Conservation (phyloP, 2,329 filamentous ascomycete species). For the Leptoxyphium fumago region DNA sequence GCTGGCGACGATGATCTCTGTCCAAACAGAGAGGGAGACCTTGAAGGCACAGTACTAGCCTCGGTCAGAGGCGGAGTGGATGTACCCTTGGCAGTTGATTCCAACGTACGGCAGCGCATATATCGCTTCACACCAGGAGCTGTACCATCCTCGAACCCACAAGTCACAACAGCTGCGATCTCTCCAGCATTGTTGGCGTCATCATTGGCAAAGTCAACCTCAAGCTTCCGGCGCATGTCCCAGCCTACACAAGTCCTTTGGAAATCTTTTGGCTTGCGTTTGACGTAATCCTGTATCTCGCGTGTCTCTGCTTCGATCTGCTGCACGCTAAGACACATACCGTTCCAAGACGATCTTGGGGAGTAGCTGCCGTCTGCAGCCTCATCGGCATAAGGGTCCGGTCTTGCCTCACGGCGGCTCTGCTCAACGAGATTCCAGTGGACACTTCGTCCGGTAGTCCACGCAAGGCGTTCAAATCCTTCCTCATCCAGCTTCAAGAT, state of each 20-base stretch:
- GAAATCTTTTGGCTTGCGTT: constrained; percentile 62
- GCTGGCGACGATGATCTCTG: constrained; percentile 24
- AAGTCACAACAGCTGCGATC: constrained; percentile 56
- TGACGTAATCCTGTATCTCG: constrained; percentile 66
- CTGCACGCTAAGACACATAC: constrained; percentile 53
- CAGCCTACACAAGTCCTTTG: constrained; percentile 65
- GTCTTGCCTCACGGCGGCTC: constrained; percentile 55
- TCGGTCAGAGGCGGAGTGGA: constrained; percentile 15
- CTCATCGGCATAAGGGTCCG: constrained; percentile 58
- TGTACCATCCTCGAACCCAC: constrained; percentile 49
- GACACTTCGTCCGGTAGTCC: constrained; percentile 63
- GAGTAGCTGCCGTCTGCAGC: constrained; percentile 59
- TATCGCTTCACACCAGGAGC: constrained; percentile 41
- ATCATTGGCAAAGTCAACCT: constrained; percentile 79
- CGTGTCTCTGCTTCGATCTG: constrained; percentile 63
- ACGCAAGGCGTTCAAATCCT: constrained; percentile 48
- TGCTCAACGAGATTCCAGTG: constrained; percentile 70
- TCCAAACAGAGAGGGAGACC: constrained; percentile 37
- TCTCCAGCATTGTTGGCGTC: constrained; percentile 67
- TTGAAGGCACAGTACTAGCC: constrained; percentile 10
- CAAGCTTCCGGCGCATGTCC: constrained; percentile 77
- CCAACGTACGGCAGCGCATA: constrained; percentile 36
- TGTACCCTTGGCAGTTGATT: constrained; percentile 4
- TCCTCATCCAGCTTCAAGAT: constrained; percentile 36
- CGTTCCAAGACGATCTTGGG: constrained; percentile 60